Evolutionary conservation across 176 grass and related monocot species (phyloP).

Genomic region (Eragrostis curvula): DNA sequence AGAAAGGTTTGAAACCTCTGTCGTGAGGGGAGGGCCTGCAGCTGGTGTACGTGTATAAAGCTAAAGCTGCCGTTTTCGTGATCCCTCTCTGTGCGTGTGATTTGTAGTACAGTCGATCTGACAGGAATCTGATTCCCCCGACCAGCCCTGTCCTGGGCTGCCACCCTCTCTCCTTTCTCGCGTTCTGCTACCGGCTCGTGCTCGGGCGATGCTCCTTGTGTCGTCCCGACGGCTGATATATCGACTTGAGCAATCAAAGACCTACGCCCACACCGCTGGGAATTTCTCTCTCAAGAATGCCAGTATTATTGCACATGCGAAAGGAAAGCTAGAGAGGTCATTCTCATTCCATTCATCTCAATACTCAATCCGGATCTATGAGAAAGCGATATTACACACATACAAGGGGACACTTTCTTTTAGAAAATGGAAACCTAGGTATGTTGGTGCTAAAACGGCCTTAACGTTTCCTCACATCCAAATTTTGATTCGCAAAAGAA

Average conservation of each 20-base stretch:
- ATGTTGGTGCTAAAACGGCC: neutral
- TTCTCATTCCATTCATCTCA: constrained; percentile 8
- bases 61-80: constrained; percentile 61
- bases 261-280: neutral
- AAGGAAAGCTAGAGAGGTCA: constrained; percentile 29
- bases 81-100: constrained; percentile 58
- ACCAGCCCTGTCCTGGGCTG: constrained; percentile 35
- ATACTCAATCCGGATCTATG: constrained; percentile 38
- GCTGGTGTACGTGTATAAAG: constrained; percentile 58
- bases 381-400: constrained; percentile 30
- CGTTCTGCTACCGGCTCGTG: neutral
- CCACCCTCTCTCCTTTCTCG: neutral
- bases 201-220: neutral
- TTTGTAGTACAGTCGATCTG: constrained; percentile 56
- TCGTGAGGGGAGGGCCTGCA: neutral
- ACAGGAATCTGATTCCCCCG: constrained; percentile 75
- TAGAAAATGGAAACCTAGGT: neutral
- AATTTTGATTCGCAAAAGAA: neutral
- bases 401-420: neutral
- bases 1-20: neutral
- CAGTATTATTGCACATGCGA: constrained; percentile 35
- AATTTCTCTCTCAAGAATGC: constrained; percentile 1
- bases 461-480: no score
- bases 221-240: neutral
- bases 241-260: constrained; percentile 17